Percentiles rank a stretch among this genome's conserved stretches.
phyloP scores from a whole-genome alignment of 2,329 filamentous ascomycete species.

The Furcasterigmium sp. region DNA sequence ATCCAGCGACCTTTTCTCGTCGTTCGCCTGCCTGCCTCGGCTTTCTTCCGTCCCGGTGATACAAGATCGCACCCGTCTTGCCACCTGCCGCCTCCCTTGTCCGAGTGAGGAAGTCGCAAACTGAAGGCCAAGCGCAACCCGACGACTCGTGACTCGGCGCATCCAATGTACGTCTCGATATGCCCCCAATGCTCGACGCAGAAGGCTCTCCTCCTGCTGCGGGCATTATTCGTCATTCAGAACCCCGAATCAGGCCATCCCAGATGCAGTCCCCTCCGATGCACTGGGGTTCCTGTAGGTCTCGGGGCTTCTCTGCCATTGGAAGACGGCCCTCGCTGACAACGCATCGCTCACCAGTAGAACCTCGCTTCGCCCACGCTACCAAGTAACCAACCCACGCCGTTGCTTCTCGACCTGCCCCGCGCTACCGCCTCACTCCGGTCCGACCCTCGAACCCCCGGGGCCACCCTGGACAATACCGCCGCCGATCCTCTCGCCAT shows the following conservation, averaged over 20 bases:
- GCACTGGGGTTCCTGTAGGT: background rate
- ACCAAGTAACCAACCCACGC: constrained; percentile 3
- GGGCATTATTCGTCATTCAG: background rate
- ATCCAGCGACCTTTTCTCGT: background rate
- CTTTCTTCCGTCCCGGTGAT: background rate
- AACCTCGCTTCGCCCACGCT: constrained; percentile 9
- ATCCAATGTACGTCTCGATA: no score
- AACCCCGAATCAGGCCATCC: constrained; percentile 4
- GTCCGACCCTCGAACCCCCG: background rate
- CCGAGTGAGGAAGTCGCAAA: no score
- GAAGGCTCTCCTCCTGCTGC: background rate
- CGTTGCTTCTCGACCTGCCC: no score
- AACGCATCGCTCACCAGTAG: constrained; percentile 1
- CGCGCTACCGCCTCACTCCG: constrained; percentile 3
- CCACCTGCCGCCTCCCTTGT: no score
- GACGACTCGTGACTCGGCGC: no score
- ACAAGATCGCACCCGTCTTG: background rate
- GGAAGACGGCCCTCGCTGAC: background rate
- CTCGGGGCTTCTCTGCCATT: background rate
- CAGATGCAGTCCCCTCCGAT: constrained; percentile 2
- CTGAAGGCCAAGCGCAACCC: no score
- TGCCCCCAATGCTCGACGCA: no score
- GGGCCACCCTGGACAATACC: background rate
- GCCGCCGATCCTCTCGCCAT: constrained; percentile 3
- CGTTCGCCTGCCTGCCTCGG: no score